Base-by-base conservation (phyloP, 202 grass and related monocot species). In the Setaria italica region DNA sequence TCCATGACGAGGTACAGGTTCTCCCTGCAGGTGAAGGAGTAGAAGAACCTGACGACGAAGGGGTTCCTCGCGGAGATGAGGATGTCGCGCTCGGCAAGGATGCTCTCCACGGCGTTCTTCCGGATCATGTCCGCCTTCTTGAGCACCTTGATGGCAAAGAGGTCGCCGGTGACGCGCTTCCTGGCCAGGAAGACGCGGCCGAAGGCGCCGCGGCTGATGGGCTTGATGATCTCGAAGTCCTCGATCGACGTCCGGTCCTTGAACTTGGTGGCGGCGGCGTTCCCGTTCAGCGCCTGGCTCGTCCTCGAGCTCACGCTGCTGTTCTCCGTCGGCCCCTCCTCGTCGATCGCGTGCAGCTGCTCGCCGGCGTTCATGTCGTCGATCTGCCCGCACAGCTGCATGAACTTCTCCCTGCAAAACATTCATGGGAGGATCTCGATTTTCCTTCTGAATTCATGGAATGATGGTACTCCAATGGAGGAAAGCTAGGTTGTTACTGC, bases 211-310 rank as follows among this genome's bases (percentile, higher is more conserved):
- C 92, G 41, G 54, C 93, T 96, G 63, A 96, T 94, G 46, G 93
- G 96, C 86, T 99, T 99, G 85, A 99, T 90, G 54, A 99, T 99
- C 90, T 99, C 96, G 77, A 99, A 99, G 87, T 99, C 96, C 87
- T 99, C 96, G 48, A 99, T 99, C 17, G 88, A 95, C 5, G 96
- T 95, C 62, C 93, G 85, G 60, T 99, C 96, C 82, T 95, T 99
- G 65, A 95, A 73, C 58, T 84, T 80, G 32, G 37, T 37, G 3
- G 7, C 43, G 43, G 43, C 43, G 3, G 14, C 7, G 71, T 33
- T 10, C 39, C 82, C 74, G 47, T 87, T 89, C 43, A 95, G 68
- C 9, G 66, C 39, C 67, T 80, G 81, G 81, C 70, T 92, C 50
- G 91, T 68, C 83, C 89, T 74, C 16, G 94, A 87, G 57, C 85